Evolutionary conservation across 139 green algal genomes (phyloP), one percentile per base, ranked within the genome.

Genomic region (Diplosphaera chodatii): DNA sequence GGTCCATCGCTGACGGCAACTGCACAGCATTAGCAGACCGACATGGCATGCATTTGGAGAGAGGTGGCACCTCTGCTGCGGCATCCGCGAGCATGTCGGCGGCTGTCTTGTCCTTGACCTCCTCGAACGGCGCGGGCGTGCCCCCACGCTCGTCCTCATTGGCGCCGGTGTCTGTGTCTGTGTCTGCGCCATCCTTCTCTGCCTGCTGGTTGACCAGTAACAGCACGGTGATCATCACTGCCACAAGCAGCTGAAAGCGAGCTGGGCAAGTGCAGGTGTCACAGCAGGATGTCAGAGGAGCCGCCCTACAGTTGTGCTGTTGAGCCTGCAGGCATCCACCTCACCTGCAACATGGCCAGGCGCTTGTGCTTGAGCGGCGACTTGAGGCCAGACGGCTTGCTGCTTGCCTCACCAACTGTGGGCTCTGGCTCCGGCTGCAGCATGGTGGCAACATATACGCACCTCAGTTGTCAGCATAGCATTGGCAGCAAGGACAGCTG

Each of bases 41-140:
- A n/a, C n/a, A n/a, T n/a, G n/a, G n/a, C n/a, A n/a, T n/a, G n/a
- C n/a, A n/a, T n/a, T n/a, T n/a, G n/a, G n/a, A n/a, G n/a, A 48
- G 6, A 59, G 25, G 16, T 21, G 3, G 22, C 48, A 59, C 48
- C 48, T 59, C 48, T 25, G 48, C 48, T 59, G 48, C 48, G 48
- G 48, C 48, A 18, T 59, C 48, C 8, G 18, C 18, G 10, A 59
- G 48, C 48, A 59, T 59, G 25, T 64, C 55, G 31, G 73, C 79
- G 13, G 64, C 69, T 8, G 70, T 72, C 67, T 82, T 67, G 65
- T 75, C 75, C 62, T 66, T 66, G 66, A 77, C 78, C 40, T 79
- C 65, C 25, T 84, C 75, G 1, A 2, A 21, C 4, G 29, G 29
- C 30, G 64, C 48, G 13, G 48, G 48, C 18, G 48, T 59, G 16